Conservation (phyloP, 768 basidiomycete species). For the Lactarius tabidus region DNA sequence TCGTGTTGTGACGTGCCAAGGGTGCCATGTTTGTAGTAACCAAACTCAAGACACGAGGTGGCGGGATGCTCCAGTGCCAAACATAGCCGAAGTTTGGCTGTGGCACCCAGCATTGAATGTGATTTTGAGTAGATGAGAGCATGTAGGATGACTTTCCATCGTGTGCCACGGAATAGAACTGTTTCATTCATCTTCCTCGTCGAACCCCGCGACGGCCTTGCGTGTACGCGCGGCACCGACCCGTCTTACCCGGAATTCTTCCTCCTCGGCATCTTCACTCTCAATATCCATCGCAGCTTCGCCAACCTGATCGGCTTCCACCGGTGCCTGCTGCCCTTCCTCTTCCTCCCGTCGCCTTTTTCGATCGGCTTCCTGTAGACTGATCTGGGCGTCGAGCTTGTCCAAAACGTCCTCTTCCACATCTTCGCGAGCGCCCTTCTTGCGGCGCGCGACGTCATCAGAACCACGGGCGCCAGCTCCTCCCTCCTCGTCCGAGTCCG, state of each 20-base stretch:
- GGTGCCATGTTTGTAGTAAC: conserved; percentile 15
- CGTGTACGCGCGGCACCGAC: conserved; percentile 50
- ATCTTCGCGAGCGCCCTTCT: conserved; percentile 38
- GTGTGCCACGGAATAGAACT: not conserved
- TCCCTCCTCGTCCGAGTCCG: conserved; percentile 68
- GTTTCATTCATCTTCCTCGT: conserved; percentile 59
- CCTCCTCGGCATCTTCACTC: conserved; percentile 60
- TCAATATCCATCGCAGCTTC: conserved; percentile 65
- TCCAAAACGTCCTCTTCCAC: conserved; percentile 63
- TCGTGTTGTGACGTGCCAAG: conserved; percentile 37
- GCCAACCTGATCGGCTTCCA: conserved; percentile 32
- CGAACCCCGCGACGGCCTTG: conserved; percentile 47
- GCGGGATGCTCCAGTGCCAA: not conserved
- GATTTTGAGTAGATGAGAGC: conserved; percentile 12
- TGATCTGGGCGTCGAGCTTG: conserved; percentile 64
- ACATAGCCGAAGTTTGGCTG: not conserved
- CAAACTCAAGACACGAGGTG: conserved; percentile 3
- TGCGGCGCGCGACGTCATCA: conserved; percentile 24
- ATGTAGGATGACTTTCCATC: not conserved
- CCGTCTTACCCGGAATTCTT: conserved; percentile 63
- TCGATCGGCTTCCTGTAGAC: conserved; percentile 49
- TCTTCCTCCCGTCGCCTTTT: conserved; percentile 38
- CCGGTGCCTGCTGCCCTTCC: conserved; percentile 26
- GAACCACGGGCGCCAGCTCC: conserved; percentile 18
- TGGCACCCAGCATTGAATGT: conserved; percentile 2